phyloP scores from a whole-genome alignment of 352 stramenopile species.

The Phytophthora citrophthora region DNA sequence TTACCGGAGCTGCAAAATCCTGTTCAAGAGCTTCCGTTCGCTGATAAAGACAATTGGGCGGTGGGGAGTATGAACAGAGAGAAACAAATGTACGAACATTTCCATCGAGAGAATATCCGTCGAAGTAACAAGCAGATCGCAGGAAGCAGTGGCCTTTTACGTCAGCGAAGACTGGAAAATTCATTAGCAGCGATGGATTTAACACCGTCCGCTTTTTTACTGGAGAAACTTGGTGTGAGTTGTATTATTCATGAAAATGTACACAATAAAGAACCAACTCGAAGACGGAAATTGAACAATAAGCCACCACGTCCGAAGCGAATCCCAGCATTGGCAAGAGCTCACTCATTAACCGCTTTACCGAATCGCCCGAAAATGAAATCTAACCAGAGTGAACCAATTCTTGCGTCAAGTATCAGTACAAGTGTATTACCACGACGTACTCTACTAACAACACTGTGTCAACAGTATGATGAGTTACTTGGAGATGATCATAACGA shows the following conservation, averaged over 20 bases:
- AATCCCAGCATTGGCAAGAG: conserved; percentile 15
- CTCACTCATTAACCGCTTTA: conserved; percentile 33
- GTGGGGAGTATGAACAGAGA: conserved; percentile 79
- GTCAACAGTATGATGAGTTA: conserved; percentile 56
- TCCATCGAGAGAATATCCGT: conserved; percentile 71
- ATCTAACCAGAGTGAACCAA: conserved; percentile 12
- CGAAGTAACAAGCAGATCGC: conserved; percentile 56
- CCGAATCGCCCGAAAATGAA: not conserved
- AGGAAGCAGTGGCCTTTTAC: conserved; percentile 38
- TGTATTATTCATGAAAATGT: conserved; percentile 62
- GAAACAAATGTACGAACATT: conserved; percentile 75
- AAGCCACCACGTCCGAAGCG: conserved; percentile 32
- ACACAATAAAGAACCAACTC: conserved; percentile 5
- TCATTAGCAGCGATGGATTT: conserved; percentile 55
- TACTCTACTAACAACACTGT: conserved; percentile 16
- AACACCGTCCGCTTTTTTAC: conserved; percentile 67
- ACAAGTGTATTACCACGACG: conserved; percentile 27
- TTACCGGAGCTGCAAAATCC: conserved; percentile 52
- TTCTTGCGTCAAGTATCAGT: conserved; percentile 45
- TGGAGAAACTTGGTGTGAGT: conserved; percentile 64
- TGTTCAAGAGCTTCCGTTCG: conserved; percentile 57
- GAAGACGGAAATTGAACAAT: conserved; percentile 31
- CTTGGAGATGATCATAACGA: conserved; percentile 38
- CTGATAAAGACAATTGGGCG: conserved; percentile 84
- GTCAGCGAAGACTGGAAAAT: conserved; percentile 39